Evolutionary conservation across 2,329 filamentous ascomycete species (phyloP).

Genomic region (Alternaria gaisen): DNA sequence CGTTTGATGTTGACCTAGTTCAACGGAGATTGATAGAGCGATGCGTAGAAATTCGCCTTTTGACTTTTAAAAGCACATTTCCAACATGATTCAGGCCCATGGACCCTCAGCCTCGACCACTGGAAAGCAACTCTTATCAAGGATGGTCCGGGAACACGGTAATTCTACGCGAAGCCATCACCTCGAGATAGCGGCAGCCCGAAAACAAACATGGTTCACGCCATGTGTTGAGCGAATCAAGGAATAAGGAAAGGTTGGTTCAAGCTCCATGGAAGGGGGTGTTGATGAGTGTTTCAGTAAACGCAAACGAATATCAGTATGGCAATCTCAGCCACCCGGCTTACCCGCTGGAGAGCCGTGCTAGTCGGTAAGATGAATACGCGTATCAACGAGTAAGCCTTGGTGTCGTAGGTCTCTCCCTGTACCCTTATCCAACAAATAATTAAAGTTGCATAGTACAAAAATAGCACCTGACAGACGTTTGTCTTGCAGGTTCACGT

Average conservation of each 20-base stretch:
- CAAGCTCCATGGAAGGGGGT: not conserved
- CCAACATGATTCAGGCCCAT: not conserved
- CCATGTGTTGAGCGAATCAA: not conserved
- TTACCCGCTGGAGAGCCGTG: not conserved
- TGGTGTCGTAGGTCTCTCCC: not conserved
- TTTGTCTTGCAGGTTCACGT: not conserved
- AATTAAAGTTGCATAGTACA: not conserved
- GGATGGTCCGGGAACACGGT: not conserved
- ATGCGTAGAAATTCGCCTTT: not conserved
- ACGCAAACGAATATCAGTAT: not conserved
- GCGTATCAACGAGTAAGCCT: not conserved
- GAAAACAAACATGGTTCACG: not conserved
- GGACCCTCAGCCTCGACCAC: not conserved
- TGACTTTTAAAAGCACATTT: not conserved
- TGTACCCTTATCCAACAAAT: not conserved
- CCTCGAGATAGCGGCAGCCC: not conserved
- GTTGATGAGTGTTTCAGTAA: not conserved
- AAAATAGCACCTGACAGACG: not conserved
- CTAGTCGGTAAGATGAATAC: not conserved
- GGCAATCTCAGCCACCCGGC: not conserved
- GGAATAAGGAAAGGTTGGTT: not conserved
- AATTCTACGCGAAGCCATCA: not conserved
- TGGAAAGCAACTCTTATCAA: not conserved
- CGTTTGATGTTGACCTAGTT: not conserved
- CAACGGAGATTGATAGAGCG: not conserved